A percentile compares a stretch with the other conserved stretches of the same genome.
Conservation (phyloP, 352 stramenopile genomes). For the Globisporangium recalcitrans region DNA sequence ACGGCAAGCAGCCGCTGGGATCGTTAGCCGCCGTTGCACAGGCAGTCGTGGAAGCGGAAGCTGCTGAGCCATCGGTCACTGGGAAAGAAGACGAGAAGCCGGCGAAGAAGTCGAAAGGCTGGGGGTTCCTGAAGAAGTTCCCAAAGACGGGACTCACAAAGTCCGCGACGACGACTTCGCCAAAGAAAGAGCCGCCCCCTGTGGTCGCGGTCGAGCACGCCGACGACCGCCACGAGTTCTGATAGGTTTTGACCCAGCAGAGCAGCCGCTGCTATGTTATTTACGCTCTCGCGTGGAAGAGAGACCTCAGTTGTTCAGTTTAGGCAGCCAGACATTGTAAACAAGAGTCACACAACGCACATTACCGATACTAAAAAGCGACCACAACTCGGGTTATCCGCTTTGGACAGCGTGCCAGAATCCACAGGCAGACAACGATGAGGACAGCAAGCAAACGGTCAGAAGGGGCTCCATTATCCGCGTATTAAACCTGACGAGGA, state of each 20-base stretch:
- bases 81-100: constrained; percentile 17
- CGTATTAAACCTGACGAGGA: no score
- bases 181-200: constrained; percentile 9
- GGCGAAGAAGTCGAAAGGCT: constrained; percentile 29
- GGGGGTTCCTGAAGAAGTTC: constrained; percentile 18
- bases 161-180: not conserved
- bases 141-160: constrained; percentile 13
- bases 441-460: no score
- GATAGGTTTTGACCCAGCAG: not conserved
- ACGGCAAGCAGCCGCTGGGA: constrained; percentile 15
- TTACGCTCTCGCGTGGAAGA: not conserved
- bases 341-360: no score
- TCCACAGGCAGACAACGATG: no score
- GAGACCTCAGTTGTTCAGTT: no score
- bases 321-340: no score
- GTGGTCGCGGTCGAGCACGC: constrained; percentile 27
- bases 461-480: no score
- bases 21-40: constrained; percentile 14
- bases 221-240: constrained; percentile 58
- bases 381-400: no score
- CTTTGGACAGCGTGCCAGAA: no score
- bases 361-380: no score
- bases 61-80: constrained; percentile 3
- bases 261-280: not conserved
- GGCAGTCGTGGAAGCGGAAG: constrained; percentile 19